A percentile compares a stretch with the other conserved stretches of the same genome.
phyloP scores from a whole-genome alignment of 1,139 yeast genomes.

The Saccharomyces hybrid region DNA sequence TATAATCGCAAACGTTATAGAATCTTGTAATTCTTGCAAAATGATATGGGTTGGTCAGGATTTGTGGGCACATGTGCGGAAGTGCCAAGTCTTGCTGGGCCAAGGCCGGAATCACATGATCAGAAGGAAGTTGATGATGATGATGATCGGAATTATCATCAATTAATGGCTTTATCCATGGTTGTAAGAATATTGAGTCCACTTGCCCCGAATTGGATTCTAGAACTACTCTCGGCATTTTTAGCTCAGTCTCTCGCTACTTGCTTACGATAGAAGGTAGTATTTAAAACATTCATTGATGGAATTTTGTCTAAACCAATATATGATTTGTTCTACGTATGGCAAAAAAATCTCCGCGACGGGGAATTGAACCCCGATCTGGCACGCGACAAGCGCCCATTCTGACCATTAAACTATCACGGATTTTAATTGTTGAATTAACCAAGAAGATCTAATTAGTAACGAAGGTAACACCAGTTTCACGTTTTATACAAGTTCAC shows the following conservation, averaged over 20 bases:
- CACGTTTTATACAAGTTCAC: background rate
- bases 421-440: background rate
- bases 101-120: constrained; percentile 1
- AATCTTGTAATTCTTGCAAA: constrained; percentile 18
- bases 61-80: constrained; percentile 7
- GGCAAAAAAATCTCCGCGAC: constrained; percentile 30
- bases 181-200: constrained; percentile 9
- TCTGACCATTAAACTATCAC: constrained; percentile 34
- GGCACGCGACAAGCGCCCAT: constrained; percentile 36
- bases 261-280: background rate
- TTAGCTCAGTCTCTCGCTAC: background rate
- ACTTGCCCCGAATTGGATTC: constrained; percentile 7
- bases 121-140: background rate
- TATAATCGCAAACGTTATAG: constrained; percentile 13
- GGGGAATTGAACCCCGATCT: constrained; percentile 36
- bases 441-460: background rate
- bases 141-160: background rate
- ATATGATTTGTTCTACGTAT: no score
- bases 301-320: no score
- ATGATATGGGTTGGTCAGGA: constrained; percentile 11
- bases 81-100: constrained; percentile 4
- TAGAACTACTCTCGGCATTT: constrained; percentile 9
- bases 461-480: no score
- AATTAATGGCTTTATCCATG: constrained; percentile 12
- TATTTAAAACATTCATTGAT: no score